These are phyloP conservation scores for Annulohypoxylon stygium DNA, from an alignment of 495 filamentous ascomycete species.

Conservation along the genomic window DNA sequence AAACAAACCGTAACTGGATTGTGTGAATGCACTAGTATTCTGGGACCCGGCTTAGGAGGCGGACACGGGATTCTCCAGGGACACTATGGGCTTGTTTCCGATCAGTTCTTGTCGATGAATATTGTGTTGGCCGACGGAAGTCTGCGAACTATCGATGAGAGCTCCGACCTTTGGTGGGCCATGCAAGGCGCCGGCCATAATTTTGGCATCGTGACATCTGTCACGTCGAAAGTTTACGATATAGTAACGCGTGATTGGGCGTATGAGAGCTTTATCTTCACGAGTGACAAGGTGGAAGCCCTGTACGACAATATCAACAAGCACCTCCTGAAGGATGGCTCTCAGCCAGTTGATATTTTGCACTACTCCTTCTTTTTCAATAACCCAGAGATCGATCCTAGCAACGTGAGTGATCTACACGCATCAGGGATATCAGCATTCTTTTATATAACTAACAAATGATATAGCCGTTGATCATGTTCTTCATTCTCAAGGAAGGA, in stretches of 20 bases:
- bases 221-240: constrained; percentile 64
- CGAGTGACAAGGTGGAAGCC: constrained; percentile 60
- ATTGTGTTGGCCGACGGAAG: constrained; percentile 70
- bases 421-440: not conserved
- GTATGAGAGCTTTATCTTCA: constrained; percentile 58
- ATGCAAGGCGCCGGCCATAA: constrained; percentile 72
- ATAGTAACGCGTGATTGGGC: constrained; percentile 54
- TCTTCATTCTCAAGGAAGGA: constrained; percentile 64
- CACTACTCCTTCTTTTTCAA: constrained; percentile 64
- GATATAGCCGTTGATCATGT: constrained; percentile 56
- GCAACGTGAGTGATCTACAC: constrained; percentile 11
- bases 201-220: constrained; percentile 70
- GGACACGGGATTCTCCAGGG: constrained; percentile 73
- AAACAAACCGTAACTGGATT: constrained; percentile 65
- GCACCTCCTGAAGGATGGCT: constrained; percentile 55
- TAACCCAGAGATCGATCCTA: constrained; percentile 52
- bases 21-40: constrained; percentile 67
- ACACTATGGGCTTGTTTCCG: constrained; percentile 69
- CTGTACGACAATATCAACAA: constrained; percentile 59
- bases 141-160: constrained; percentile 53
- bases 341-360: constrained; percentile 55
- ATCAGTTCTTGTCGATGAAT: constrained; percentile 66
- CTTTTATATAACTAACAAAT: not conserved
- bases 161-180: constrained; percentile 68
- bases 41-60: constrained; percentile 71